Evolutionary conservation across 768 basidiomycete genomes (phyloP).

Genomic region (Dacryopinax primogenitus): DNA sequence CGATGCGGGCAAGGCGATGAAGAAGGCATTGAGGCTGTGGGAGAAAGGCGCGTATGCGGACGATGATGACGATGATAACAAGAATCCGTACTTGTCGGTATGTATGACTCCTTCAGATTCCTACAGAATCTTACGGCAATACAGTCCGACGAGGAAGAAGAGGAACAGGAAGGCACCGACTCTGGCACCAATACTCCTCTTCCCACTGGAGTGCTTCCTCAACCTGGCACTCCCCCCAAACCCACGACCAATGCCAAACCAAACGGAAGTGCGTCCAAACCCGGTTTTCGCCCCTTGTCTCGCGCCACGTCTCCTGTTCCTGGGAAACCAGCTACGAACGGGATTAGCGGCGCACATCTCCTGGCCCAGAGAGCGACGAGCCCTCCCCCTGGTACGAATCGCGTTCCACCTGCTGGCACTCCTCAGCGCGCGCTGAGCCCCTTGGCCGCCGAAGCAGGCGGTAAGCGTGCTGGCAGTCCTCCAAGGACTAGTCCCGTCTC

Average conservation of each 20-base stretch:
- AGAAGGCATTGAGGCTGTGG: slow-evolving; percentile 70
- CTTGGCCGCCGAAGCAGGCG: neutral
- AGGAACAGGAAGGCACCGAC: neutral
- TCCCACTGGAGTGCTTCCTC: neutral
- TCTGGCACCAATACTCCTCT: neutral
- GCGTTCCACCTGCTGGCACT: neutral
- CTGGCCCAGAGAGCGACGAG: neutral
- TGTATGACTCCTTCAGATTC: slow-evolving; percentile 19
- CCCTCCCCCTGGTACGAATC: neutral
- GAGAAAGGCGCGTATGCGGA: slow-evolving; percentile 66
- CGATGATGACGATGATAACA: slow-evolving; percentile 57
- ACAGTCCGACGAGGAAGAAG: slow-evolving; percentile 1
- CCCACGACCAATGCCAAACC: neutral
- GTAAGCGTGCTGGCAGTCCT: neutral
- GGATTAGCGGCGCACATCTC: neutral
- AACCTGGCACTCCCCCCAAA: neutral
- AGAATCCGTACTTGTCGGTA: slow-evolving; percentile 73
- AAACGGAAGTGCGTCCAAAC: neutral
- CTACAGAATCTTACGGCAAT: neutral
- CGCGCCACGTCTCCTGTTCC: neutral
- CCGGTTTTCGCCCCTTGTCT: neutral
- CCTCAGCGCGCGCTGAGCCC: neutral
- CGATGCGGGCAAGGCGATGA: slow-evolving; percentile 64
- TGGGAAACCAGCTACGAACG: neutral
- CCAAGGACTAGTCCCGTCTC: neutral